Evolutionary conservation across 345 rosid species (phyloP).

Genomic region (Euphorbia tirucalli): DNA sequence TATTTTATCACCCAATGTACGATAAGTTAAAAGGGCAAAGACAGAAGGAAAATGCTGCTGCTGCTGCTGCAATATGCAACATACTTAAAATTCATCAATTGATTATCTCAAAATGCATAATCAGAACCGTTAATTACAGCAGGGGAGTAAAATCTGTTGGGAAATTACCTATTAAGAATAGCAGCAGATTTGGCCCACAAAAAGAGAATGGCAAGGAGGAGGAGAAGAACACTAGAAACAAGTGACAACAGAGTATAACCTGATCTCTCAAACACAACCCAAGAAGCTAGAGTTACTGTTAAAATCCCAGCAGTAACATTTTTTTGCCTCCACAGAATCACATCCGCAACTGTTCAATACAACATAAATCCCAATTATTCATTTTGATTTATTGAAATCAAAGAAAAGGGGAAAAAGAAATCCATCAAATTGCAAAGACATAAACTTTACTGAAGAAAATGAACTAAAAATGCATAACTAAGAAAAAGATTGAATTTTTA

Average conservation of each 20-base stretch:
- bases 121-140: background rate
- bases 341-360: conserved; percentile 77
- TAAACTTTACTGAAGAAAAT: background rate
- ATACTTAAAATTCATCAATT: background rate
- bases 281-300: conserved; percentile 62
- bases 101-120: conserved; percentile 1
- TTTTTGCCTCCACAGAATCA: conserved; percentile 75
- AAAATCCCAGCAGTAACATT: conserved; percentile 63
- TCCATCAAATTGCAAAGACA: background rate
- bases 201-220: conserved; percentile 71
- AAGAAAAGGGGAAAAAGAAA: background rate
- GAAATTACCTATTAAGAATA: conserved; percentile 69
- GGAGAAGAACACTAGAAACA: conserved; percentile 80
- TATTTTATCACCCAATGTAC: too few relatives aligned
- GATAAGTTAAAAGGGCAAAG: too few relatives aligned
- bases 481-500: background rate
- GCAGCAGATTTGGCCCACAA: conserved; percentile 98
- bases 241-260: conserved; percentile 85
- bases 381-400: conserved; percentile 1
- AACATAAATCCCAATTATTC: background rate
- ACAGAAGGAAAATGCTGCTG: too few relatives aligned
- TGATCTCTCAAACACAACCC: conserved; percentile 87
- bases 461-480: too few relatives aligned
- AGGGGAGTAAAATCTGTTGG: conserved; percentile 3
- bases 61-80: background rate